Evolutionary conservation across 305 asterid genomes (phyloP).

Genomic region (Fraxinus paxiana): DNA sequence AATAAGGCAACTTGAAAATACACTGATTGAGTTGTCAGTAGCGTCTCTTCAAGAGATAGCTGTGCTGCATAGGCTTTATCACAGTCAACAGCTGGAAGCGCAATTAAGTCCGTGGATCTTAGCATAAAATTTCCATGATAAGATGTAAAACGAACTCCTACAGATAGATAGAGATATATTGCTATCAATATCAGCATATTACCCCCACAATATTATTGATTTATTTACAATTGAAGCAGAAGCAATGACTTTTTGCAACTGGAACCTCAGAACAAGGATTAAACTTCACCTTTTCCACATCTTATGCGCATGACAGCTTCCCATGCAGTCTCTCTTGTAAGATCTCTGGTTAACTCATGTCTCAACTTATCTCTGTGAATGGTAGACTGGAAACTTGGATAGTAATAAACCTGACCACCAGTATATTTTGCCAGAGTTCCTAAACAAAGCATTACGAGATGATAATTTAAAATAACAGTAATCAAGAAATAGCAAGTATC

Average conservation of each 20-base stretch:
- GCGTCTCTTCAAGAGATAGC: slow-evolving; percentile 86
- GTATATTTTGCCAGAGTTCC: slow-evolving; percentile 97
- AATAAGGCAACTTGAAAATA: slow-evolving; percentile 89
- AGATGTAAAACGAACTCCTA: slow-evolving; percentile 95
- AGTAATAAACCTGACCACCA: slow-evolving; percentile 94
- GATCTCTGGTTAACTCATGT: slow-evolving; percentile 87
- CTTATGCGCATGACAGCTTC: slow-evolving; percentile 96
- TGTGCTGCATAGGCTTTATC: slow-evolving; percentile 98
- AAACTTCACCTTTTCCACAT: slow-evolving; percentile 86
- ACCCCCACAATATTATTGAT: slow-evolving; percentile 4
- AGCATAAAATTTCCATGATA: slow-evolving; percentile 98
- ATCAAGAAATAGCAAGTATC: slow-evolving; percentile 15
- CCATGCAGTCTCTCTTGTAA: slow-evolving; percentile 97
- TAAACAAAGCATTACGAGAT: slow-evolving; percentile 31
- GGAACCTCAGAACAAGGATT: background rate
- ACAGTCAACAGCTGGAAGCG: slow-evolving; percentile 97
- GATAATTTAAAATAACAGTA: slow-evolving; percentile 18
- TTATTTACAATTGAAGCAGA: background rate
- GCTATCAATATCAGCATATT: slow-evolving; percentile 23
- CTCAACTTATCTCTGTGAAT: slow-evolving; percentile 66
- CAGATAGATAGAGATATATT: slow-evolving; percentile 25
- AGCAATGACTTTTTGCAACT: slow-evolving; percentile 9
- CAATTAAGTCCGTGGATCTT: slow-evolving; percentile 88
- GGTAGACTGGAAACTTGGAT: slow-evolving; percentile 72
- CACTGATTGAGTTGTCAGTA: slow-evolving; percentile 72